Evolutionary conservation across 2,329 filamentous ascomycete species (phyloP).

Genomic region (Epichloe coenophiala): DNA sequence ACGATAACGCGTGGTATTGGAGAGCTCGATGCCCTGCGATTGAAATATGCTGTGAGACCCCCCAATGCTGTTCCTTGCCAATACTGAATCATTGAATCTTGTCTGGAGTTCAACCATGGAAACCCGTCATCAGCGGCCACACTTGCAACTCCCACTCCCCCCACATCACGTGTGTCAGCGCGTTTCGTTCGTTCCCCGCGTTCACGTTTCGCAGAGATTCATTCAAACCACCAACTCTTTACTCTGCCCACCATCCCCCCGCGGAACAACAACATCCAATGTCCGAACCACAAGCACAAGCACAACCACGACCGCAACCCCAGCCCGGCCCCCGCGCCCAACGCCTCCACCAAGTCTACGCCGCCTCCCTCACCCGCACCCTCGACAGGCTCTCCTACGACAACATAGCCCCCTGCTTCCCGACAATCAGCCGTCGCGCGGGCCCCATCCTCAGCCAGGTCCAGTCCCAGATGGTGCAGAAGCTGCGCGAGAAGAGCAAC

Average conservation of each 20-base stretch:
- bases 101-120: too few relatives aligned
- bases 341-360: slow-evolving; percentile 40
- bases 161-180: too few relatives aligned
- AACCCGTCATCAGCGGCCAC: too few relatives aligned
- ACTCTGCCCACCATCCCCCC: not conserved
- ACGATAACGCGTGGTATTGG: too few relatives aligned
- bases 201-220: too few relatives aligned
- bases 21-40: too few relatives aligned
- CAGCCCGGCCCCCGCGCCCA: slow-evolving; percentile 43
- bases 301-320: slow-evolving; percentile 6
- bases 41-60: too few relatives aligned
- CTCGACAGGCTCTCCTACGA: slow-evolving; percentile 41
- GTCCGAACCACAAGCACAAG: not conserved
- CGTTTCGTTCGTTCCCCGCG: too few relatives aligned
- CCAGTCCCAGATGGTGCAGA: slow-evolving; percentile 44
- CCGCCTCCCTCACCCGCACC: slow-evolving; percentile 36
- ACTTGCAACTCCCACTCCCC: too few relatives aligned
- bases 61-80: too few relatives aligned
- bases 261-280: not conserved
- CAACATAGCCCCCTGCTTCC: slow-evolving; percentile 48
- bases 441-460: slow-evolving; percentile 38
- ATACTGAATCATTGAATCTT: too few relatives aligned
- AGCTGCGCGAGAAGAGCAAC: slow-evolving; percentile 39
- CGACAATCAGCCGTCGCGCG: slow-evolving; percentile 39
- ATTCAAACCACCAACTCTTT: too few relatives aligned